phyloP scores from a whole-genome alignment of 2,329 filamentous ascomycete genomes.

The Colletotrichum sp. region DNA sequence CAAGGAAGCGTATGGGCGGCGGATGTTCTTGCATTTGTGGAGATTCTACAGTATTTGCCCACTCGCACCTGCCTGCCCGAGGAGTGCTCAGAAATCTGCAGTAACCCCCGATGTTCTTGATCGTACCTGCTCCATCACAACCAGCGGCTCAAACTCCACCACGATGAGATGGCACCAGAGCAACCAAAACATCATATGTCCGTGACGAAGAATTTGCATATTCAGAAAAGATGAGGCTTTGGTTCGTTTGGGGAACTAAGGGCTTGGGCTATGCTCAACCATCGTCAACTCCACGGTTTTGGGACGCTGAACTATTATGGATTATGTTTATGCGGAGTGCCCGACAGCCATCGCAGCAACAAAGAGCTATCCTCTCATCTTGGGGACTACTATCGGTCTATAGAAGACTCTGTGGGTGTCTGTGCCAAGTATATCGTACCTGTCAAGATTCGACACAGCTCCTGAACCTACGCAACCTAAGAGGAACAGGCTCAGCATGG shows the following conservation, averaged over 20 bases:
- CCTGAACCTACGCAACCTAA: background rate
- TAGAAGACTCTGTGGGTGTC: background rate
- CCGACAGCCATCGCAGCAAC: background rate
- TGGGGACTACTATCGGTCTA: background rate
- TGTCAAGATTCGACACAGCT: background rate
- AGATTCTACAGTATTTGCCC: background rate
- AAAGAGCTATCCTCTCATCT: background rate
- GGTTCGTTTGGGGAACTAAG: background rate
- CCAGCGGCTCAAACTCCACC: background rate
- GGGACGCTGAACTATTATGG: background rate
- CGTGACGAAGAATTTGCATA: background rate
- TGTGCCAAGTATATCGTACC: background rate
- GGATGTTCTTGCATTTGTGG: background rate
- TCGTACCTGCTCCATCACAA: background rate
- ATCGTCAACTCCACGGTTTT: background rate
- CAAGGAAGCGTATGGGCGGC: background rate
- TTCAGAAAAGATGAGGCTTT: background rate
- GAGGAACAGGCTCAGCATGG: background rate
- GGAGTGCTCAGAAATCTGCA: background rate
- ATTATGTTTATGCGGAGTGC: background rate
- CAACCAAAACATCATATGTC: background rate
- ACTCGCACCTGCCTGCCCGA: background rate
- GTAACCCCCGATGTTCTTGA: background rate
- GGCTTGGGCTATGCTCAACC: background rate
- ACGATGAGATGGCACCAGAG: background rate